Percentiles rank a stretch among this genome's conserved stretches.
These are phyloP conservation scores for Penicillium sp. DNA, from an alignment of 2,329 filamentous ascomycete genomes.

Conservation along the genomic window DNA sequence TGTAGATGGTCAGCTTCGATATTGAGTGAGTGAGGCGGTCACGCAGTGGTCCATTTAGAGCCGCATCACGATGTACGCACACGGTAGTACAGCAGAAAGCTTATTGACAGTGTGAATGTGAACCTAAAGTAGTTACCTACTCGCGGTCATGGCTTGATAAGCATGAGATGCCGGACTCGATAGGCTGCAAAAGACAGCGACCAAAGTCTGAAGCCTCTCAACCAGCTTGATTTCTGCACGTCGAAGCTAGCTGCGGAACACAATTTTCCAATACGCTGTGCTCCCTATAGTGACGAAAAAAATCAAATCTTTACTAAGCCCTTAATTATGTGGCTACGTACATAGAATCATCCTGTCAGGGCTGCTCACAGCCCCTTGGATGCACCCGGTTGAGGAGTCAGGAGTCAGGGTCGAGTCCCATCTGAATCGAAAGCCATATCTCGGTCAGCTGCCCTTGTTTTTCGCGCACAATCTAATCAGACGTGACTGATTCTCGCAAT, in stretches of 20 bases:
- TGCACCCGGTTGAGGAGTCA: neutral
- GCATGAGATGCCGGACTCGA: neutral
- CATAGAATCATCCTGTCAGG: neutral
- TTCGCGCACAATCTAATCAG: neutral
- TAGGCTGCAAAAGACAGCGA: neutral
- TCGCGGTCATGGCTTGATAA: neutral
- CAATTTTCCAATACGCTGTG: neutral
- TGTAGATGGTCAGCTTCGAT: too few relatives aligned
- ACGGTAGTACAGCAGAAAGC: neutral
- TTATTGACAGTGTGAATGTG: neutral
- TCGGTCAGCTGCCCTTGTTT: neutral
- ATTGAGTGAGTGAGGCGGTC: neutral
- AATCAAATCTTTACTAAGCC: neutral
- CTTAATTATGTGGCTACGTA: neutral
- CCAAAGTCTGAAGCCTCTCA: neutral
- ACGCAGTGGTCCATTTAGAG: neutral
- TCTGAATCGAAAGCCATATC: neutral
- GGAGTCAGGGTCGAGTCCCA: neutral
- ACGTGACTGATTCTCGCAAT: neutral
- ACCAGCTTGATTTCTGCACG: neutral
- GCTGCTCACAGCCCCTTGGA: neutral
- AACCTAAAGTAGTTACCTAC: neutral
- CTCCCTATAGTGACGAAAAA: neutral
- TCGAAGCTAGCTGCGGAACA: neutral
- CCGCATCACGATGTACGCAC: neutral